Percentiles rank a stretch among this genome's conserved stretches.
These are phyloP conservation scores for Microstroma glucosiphilum DNA, from an alignment of 1,284 basidiomycete genomes.

Conservation along the genomic window DNA sequence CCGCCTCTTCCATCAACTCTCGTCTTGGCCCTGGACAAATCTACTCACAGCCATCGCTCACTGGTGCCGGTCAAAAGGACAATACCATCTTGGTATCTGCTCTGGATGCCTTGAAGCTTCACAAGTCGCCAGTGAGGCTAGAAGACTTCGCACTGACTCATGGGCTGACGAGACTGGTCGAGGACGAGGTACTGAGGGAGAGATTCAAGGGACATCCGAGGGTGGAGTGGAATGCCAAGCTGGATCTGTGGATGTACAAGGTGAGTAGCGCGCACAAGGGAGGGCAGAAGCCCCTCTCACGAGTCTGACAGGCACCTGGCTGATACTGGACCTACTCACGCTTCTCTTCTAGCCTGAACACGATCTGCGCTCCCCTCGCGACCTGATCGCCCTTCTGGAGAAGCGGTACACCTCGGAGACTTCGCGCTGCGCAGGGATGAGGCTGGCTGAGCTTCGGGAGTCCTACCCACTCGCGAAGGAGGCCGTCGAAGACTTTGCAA, in stretches of 20 bases:
- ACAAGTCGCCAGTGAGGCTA: constrained; percentile 66
- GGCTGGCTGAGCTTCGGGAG: constrained; percentile 76
- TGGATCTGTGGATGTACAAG: constrained; percentile 69
- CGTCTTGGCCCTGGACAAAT: constrained; percentile 50
- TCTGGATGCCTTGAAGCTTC: constrained; percentile 66
- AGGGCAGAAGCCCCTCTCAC: no score
- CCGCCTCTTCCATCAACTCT: not conserved
- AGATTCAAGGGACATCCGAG: constrained; percentile 74
- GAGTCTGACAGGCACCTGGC: not conserved
- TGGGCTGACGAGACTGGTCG: constrained; percentile 61
- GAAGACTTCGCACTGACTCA: constrained; percentile 77
- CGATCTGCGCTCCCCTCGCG: constrained; percentile 72
- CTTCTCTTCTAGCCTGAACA: constrained; percentile 65
- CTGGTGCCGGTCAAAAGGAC: constrained; percentile 70
- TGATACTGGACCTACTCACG: not conserved
- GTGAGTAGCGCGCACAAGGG: constrained; percentile 55
- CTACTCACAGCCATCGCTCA: constrained; percentile 77
- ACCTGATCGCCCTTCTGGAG: constrained; percentile 68
- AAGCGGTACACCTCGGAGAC: constrained; percentile 27
- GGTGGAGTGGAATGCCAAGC: constrained; percentile 67
- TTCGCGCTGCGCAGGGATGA: constrained; percentile 58
- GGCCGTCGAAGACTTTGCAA: constrained; percentile 24
- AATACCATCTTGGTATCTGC: constrained; percentile 81
- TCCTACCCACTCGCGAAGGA: constrained; percentile 72
- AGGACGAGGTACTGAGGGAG: constrained; percentile 66